Evolutionary conservation across 1,139 yeast genomes (phyloP).

Genomic region (Meyerozyma athensensis): DNA sequence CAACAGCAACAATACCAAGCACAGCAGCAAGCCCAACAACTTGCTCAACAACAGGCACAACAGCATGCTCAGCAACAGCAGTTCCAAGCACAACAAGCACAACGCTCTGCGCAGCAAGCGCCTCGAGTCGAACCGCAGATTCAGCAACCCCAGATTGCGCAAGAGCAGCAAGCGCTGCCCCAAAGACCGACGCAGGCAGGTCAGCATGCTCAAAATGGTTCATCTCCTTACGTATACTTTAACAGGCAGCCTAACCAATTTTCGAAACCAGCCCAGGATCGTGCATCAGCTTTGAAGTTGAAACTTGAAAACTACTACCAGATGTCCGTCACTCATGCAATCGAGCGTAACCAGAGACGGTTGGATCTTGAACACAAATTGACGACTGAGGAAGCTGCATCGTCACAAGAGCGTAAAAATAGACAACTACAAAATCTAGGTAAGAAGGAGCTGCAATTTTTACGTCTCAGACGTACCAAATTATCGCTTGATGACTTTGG

Average conservation of each 20-base stretch:
- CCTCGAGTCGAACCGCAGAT: slow-evolving; percentile 15
- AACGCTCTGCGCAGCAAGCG: too few relatives aligned
- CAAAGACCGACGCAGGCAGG: too few relatives aligned
- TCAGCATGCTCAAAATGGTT: slow-evolving; percentile 3
- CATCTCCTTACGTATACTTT: slow-evolving; percentile 57
- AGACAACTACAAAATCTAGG: slow-evolving; percentile 70
- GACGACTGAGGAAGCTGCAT: slow-evolving; percentile 53
- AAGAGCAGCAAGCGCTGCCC: slow-evolving; percentile 9
- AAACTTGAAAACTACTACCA: slow-evolving; percentile 72
- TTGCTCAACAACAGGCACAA: slow-evolving; percentile 13
- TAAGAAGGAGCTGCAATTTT: slow-evolving; percentile 71
- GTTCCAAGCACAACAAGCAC: slow-evolving; percentile 14
- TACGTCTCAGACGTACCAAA: slow-evolving; percentile 71
- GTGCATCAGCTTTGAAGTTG: slow-evolving; percentile 67
- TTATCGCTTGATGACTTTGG: slow-evolving; percentile 68
- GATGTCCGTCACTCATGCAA: slow-evolving; percentile 73
- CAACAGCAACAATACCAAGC: slow-evolving; percentile 4
- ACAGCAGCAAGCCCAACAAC: slow-evolving; percentile 16
- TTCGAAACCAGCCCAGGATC: slow-evolving; percentile 63
- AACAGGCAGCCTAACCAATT: slow-evolving; percentile 82
- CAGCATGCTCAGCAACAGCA: slow-evolving; percentile 16
- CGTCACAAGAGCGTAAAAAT: slow-evolving; percentile 68
- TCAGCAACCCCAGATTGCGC: slow-evolving; percentile 12
- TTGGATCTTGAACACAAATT: slow-evolving; percentile 66
- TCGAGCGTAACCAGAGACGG: slow-evolving; percentile 75